phyloP scores from a whole-genome alignment of 2,329 filamentous ascomycete species.

The Botrytis deweyae region DNA sequence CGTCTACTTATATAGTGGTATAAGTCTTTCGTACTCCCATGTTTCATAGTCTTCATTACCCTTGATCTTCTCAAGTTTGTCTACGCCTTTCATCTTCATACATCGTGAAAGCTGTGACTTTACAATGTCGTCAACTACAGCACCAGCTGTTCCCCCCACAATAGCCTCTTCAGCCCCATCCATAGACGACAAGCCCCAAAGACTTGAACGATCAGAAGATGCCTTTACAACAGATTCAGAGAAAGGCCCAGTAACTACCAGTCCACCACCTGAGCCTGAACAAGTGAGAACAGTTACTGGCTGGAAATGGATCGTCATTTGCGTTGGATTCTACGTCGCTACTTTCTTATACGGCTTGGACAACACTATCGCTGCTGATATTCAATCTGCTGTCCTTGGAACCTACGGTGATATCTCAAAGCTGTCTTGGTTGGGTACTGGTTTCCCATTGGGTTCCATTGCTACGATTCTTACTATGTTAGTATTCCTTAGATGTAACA shows the following conservation, averaged over 20 bases:
- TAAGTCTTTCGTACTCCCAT: neutral
- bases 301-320: slow-evolving; percentile 35
- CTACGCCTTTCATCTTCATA: neutral
- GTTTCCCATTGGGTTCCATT: slow-evolving; percentile 42
- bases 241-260: slow-evolving; percentile 1
- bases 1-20: slow-evolving; percentile 12
- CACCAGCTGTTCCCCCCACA: neutral
- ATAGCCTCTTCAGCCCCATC: neutral
- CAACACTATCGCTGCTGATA: slow-evolving; percentile 44
- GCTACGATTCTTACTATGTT: slow-evolving; percentile 19
- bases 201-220: neutral
- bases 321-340: slow-evolving; percentile 14
- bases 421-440: slow-evolving; percentile 44
- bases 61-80: neutral
- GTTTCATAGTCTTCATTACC: neutral
- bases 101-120: neutral
- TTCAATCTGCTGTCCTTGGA: slow-evolving; percentile 45
- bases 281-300: slow-evolving; percentile 24
- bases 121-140: slow-evolving; percentile 3
- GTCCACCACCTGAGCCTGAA: slow-evolving; percentile 5
- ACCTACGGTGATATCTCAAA: slow-evolving; percentile 41
- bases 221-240: slow-evolving; percentile 17
- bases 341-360: slow-evolving; percentile 21
- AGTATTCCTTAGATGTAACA: neutral
- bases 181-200: slow-evolving; percentile 6